phyloP scores from a whole-genome alignment of 352 stramenopile genomes.

The Globisporangium cylindrosporum region DNA sequence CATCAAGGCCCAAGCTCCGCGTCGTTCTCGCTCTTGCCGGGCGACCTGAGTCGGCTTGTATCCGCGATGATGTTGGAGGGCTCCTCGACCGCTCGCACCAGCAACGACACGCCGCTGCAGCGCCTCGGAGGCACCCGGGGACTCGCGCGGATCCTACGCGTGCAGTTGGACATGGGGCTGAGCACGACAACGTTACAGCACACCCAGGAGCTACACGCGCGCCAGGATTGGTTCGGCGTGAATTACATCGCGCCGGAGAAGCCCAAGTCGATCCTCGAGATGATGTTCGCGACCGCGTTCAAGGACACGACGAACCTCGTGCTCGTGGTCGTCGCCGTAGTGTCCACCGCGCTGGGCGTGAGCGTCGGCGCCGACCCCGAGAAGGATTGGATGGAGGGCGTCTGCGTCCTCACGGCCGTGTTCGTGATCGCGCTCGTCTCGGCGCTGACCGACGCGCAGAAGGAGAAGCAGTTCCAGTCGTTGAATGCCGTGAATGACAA shows the following conservation, averaged over 20 bases:
- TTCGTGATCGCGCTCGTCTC: constrained; percentile 87
- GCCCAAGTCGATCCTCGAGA: constrained; percentile 21
- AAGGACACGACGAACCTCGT: constrained; percentile 50
- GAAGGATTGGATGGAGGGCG: constrained; percentile 16
- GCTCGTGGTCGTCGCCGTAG: constrained; percentile 31
- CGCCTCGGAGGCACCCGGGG: neutral
- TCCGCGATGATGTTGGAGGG: neutral
- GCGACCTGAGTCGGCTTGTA: constrained; percentile 5
- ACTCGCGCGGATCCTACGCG: constrained; percentile 4
- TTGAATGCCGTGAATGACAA: constrained; percentile 74
- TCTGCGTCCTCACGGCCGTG: constrained; percentile 80
- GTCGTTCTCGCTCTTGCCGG: constrained; percentile 8
- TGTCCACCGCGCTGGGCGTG: constrained; percentile 25
- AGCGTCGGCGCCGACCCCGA: neutral
- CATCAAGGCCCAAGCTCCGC: neutral
- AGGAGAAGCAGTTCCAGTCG: constrained; percentile 66
- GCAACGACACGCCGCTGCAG: neutral
- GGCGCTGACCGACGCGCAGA: constrained; percentile 23
- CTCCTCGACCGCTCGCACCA: neutral
- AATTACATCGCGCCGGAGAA: constrained; percentile 31
- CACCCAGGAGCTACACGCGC: neutral
- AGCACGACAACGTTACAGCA: neutral
- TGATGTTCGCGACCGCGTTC: constrained; percentile 56
- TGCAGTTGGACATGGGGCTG: neutral
- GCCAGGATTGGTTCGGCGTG: constrained; percentile 23